Conservation (phyloP, 768 basidiomycete genomes). For the Neoboletus magnificus region DNA sequence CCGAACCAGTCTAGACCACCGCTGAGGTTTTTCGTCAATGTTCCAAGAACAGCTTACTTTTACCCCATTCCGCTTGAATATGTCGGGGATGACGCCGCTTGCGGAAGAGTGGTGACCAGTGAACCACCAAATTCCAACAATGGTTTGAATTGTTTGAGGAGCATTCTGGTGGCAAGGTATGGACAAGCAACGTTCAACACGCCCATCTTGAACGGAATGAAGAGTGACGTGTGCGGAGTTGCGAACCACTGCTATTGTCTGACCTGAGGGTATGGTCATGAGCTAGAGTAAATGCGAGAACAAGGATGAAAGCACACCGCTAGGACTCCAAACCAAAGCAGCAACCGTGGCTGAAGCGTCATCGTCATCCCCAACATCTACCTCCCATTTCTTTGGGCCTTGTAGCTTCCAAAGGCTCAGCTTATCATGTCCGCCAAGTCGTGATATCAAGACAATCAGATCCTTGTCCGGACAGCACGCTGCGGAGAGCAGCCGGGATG, state of each 20-base stretch:
- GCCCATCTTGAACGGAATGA: slow-evolving; percentile 79
- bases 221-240: slow-evolving; percentile 65
- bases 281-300: not conserved
- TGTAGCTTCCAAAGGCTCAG: slow-evolving; percentile 79
- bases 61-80: slow-evolving; percentile 63
- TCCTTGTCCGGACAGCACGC: slow-evolving; percentile 89
- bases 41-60: slow-evolving; percentile 45
- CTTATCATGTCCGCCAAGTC: slow-evolving; percentile 63
- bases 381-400: slow-evolving; percentile 79
- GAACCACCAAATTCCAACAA: slow-evolving; percentile 76
- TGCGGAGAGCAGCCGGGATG: slow-evolving; percentile 54
- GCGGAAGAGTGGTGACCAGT: slow-evolving; percentile 41
- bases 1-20: slow-evolving; percentile 64
- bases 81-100: slow-evolving; percentile 59
- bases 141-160: slow-evolving; percentile 19
- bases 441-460: slow-evolving; percentile 63
- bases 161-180: slow-evolving; percentile 24
- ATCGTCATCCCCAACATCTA: slow-evolving; percentile 54
- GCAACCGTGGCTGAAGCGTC: slow-evolving; percentile 47
- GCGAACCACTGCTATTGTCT: slow-evolving; percentile 68
- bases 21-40: slow-evolving; percentile 1
- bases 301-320: slow-evolving; percentile 46
- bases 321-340: slow-evolving; percentile 77
- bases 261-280: slow-evolving; percentile 39
- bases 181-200: slow-evolving; percentile 46